Evolutionary conservation across 768 basidiomycete species (phyloP).

Genomic region (Tremella yokohamensis): DNA sequence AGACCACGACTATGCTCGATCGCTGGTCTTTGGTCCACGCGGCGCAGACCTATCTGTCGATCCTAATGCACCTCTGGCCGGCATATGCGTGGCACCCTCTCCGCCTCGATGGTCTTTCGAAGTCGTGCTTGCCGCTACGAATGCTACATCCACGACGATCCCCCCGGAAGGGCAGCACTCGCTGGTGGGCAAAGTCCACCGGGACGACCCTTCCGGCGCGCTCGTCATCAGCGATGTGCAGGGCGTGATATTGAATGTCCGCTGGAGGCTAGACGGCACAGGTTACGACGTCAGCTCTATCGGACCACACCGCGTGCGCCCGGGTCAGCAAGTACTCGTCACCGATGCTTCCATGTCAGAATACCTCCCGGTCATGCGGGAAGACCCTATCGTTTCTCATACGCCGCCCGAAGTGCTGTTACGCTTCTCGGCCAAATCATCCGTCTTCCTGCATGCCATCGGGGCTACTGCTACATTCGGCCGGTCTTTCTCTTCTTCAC

Average conservation of each 20-base stretch:
- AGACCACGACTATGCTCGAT: constrained; percentile 77
- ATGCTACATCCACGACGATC: constrained; percentile 53
- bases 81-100: neutral
- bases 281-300: constrained; percentile 80
- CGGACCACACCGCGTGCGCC: constrained; percentile 72
- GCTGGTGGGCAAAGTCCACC: constrained; percentile 63
- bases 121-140: constrained; percentile 65
- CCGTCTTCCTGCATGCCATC: constrained; percentile 55
- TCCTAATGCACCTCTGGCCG: neutral
- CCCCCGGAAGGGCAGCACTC: constrained; percentile 64
- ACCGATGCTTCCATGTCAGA: constrained; percentile 60
- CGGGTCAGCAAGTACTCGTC: constrained; percentile 79
- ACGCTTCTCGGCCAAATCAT: constrained; percentile 56
- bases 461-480: constrained; percentile 72
- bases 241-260: constrained; percentile 73
- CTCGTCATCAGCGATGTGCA: constrained; percentile 72
- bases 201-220: constrained; percentile 60
- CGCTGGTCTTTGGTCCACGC: constrained; percentile 57
- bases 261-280: constrained; percentile 72
- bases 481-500: constrained; percentile 53
- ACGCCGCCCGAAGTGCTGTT: constrained; percentile 59
- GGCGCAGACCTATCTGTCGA: constrained; percentile 14
- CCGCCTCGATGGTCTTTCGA: constrained; percentile 63
- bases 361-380: constrained; percentile 27
- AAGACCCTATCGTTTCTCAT: constrained; percentile 43